Evolutionary conservation across 2,329 filamentous ascomycete genomes (phyloP), one percentile per base, ranked within the genome.

Genomic region (Aspergillus pseudotamarii): DNA sequence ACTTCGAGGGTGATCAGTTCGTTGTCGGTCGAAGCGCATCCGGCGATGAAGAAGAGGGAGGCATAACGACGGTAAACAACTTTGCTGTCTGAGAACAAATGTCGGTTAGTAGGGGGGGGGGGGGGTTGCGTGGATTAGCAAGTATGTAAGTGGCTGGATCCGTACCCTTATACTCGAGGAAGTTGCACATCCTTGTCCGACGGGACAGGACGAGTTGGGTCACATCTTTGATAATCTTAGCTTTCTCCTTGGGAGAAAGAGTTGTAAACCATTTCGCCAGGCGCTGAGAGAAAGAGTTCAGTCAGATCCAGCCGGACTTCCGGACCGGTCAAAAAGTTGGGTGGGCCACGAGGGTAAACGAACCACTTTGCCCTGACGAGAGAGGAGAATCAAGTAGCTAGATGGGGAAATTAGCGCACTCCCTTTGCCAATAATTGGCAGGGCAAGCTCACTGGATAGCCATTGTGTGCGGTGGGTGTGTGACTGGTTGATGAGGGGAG

Each of bases 181-280:
- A 99, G 82, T 99, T 99, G 88, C 95, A 99, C 95, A 99, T 99
- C 79, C 95, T 93, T 64, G 95, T 98, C 75, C 95, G 89, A 71
- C 95, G 89, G 67, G 95, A 95, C 70, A 99, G 89, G 71, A 99
- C 95, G 57, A 98, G 91, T 82, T 98, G 95, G 65, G 95, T 93
- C 74, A 99, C 95, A 85, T 99, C 95, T 82, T 99, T 99, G 86
- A 99, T 94, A 78, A 99, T 98, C 86, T 99, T 99, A 81, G 94
- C 95, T 84, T 99, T 99, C 77, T 99, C 95, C 82, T 91, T 97
- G 68, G 95, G 95, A 41, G 94, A 97, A 67, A 99, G 87, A 19
- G 95, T 99, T 60, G 94, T 96, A 83, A 99, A 99, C 95, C 95
- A 99, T 84, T 99, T 99, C 71, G 95, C 95, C 61, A 99, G 90